Conservation (phyloP, 176 grass and related monocot genomes). For the Bolboschoenus planiculmis region DNA sequence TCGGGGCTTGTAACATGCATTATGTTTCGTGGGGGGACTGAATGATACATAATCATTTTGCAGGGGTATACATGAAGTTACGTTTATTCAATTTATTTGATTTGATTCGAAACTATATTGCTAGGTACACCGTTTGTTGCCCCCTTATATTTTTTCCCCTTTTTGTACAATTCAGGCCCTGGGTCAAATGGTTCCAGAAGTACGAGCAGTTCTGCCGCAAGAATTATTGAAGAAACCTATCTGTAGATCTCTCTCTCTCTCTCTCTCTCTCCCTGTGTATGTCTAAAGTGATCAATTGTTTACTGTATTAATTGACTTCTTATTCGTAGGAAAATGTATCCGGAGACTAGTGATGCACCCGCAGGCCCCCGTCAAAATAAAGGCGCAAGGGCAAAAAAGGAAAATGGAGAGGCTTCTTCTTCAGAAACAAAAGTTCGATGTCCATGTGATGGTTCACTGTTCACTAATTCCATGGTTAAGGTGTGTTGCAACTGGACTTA, state of each 20-base stretch:
- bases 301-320: conserved; percentile 18
- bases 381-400: conserved; percentile 24
- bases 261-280: neutral
- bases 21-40: neutral
- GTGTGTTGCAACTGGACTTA: conserved; percentile 28
- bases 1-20: neutral
- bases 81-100: neutral
- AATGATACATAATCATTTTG: neutral
- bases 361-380: conserved; percentile 31
- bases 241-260: conserved; percentile 30
- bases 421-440: conserved; percentile 50
- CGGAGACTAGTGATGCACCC: conserved; percentile 31
- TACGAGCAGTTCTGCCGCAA: conserved; percentile 27
- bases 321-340: conserved; percentile 69
- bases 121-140: neutral
- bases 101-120: neutral
- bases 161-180: conserved; percentile 25
- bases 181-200: conserved; percentile 25
- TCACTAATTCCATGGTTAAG: conserved; percentile 55
- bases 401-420: conserved; percentile 46
- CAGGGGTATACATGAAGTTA: neutral
- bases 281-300: neutral
- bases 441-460: conserved; percentile 50
- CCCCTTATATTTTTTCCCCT: neutral
- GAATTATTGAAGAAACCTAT: conserved; percentile 72